Base-by-base conservation (phyloP, 306 rosid genomes). In the Malus orientalis region DNA sequence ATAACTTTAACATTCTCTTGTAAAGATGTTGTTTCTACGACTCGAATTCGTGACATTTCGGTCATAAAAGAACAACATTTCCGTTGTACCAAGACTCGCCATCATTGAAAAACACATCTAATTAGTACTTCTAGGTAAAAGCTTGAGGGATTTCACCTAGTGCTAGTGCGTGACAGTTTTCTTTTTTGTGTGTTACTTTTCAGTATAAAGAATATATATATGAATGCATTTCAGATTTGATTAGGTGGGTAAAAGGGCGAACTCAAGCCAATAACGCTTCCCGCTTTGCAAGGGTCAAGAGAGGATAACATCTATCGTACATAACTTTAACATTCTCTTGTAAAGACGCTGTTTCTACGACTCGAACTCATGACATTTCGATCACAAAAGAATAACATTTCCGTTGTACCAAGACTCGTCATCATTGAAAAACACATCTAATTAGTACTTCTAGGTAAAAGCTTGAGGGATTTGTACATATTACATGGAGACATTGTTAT, bases 91-190 rank as follows among this genome's bases (percentile, higher is more conserved):
- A 36, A 36, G 0, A 0, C 10, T 7, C 2, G 0, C 2, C 9
- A 36, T 36, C 40, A 75, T 11, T 20, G 23, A 22, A 75, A 75
- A 53, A 15, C 36, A 65, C 22, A 36, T 75, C 44, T n/a, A 51
- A 66, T 58, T 23, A 36, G 8, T 51, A 13, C 22, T 64, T 15
- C 53, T 49, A 38, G n/a, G 47, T 20, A 60, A 45, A 22, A 33
- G n/a, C 32, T 47, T 1, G n/a, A 22, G 32, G 42, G 11, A 30
- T 36, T 40, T 82, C 89, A 20, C 77, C 90, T 68, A 49, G 55
- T 74, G 23, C 70, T 29, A 86, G 91, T 78, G 65, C 25, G 78
- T 84, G 73, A 55, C 74, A 30, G 1, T 32, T 7, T 12, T 20
- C 15, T 54, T 18, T 20, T 23, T 20, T 8, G 11, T 22, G 4